Evolutionary conservation across 208 protist species (phyloP), one percentile per base, ranked within the genome.

Genomic region (Herpetomonas samuelpessoai): DNA sequence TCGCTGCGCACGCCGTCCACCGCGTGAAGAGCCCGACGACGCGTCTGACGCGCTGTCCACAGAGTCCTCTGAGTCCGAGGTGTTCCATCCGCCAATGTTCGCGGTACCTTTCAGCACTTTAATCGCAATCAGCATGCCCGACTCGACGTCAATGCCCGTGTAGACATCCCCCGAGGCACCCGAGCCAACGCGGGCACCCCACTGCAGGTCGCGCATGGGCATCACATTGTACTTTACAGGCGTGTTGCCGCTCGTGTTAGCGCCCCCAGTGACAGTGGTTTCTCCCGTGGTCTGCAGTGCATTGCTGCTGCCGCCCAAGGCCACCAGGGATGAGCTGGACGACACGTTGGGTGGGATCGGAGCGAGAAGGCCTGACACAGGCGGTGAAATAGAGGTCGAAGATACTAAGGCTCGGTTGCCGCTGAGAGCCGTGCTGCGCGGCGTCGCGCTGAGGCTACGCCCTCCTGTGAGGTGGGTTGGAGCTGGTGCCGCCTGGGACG

Each of bases 101-200:
- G 65, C 31, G 14, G 63, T 66, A 4, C 63, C 77, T 27, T 85
- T 81, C 45, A 92, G 41, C n/a, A 92, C 79, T 45, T 92, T 92
- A 47, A 92, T 79, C 1, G 86, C 86, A 6, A 92, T 59, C 48
- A 70, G 79, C 6, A 62, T 59, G 1, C 81, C 80, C 0, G 79
- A 76, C 18, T 68, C 60, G 1, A 87, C 53, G 68, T 89, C 82
- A 46, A 92, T 92, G 28, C 82, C 81, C 29, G 73, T 68, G 68
- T 82, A 89, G 45, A 92, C 86, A 14, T 79, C 72, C 6, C 82
- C 75, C 49, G 69, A 82, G 25, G 76, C 73, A 19, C 86, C 86
- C 12, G 56, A 54, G 25, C 81, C 86, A 60, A 92, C 81, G 29
- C 64, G 68, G 28, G 51, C 62, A 22, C 81, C 86, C 76, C 81